Conservation (phyloP, 768 basidiomycete species). For the Leccinellum rugosiceps region DNA sequence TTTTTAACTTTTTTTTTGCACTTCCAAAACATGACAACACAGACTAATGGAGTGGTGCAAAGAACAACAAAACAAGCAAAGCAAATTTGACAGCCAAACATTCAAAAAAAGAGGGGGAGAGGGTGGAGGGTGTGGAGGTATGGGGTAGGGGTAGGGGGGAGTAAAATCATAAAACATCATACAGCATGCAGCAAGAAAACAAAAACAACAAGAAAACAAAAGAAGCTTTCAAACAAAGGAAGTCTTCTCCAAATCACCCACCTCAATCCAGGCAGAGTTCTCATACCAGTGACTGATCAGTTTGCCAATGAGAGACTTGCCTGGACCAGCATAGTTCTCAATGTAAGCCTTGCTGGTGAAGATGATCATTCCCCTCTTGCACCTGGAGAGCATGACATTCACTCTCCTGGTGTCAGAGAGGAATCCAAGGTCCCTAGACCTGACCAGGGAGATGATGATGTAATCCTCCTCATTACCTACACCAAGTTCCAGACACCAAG, state of each 20-base stretch:
- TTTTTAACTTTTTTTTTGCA: constrained; percentile 1
- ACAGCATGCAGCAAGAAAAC: neutral
- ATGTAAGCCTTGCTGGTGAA: constrained; percentile 62
- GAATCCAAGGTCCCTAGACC: constrained; percentile 65
- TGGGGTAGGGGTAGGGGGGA: neutral
- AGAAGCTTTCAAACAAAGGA: constrained; percentile 13
- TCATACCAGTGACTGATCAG: constrained; percentile 32
- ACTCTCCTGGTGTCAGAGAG: constrained; percentile 61
- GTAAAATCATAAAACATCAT: neutral
- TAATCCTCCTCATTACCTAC: constrained; percentile 81
- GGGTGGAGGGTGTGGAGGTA: too few species aligned
- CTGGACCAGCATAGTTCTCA: constrained; percentile 47
- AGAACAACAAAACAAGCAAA: neutral
- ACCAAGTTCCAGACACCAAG: too few species aligned
- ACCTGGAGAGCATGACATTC: constrained; percentile 87
- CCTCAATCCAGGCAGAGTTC: constrained; percentile 35
- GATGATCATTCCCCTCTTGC: constrained; percentile 77
- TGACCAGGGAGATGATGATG: constrained; percentile 70
- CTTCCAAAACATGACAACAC: constrained; percentile 10
- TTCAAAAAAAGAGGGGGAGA: neutral
- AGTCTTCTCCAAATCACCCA: constrained; percentile 26
- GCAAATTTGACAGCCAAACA: neutral
- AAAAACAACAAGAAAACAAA: neutral
- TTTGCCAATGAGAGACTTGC: constrained; percentile 41
- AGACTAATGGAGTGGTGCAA: neutral